Evolutionary conservation across 805 yeast genomes (phyloP).

Genomic region (Lipomyces sp.): DNA sequence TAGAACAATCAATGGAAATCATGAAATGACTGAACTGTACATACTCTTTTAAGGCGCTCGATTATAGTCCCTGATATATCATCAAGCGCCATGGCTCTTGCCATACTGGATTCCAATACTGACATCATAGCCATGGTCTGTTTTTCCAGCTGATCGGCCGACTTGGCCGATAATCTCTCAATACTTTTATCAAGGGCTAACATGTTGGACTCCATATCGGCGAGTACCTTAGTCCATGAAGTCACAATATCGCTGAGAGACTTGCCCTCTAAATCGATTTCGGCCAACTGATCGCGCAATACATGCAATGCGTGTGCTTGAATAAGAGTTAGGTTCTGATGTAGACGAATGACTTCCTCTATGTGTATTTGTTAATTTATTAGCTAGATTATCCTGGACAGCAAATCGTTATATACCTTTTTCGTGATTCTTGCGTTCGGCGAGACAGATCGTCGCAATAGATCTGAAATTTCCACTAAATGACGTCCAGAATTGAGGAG

Average conservation of each 20-base stretch:
- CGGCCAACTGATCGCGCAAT: conserved; percentile 14
- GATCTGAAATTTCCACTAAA: conserved; percentile 39
- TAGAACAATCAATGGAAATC: background rate
- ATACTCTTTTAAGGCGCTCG: conserved; percentile 2
- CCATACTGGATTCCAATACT: conserved; percentile 4
- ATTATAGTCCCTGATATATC: background rate
- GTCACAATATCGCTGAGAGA: background rate
- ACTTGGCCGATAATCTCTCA: background rate
- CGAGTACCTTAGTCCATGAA: conserved; percentile 7
- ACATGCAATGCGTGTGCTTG: conserved; percentile 22
- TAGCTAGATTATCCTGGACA: background rate
- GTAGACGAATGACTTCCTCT: conserved; percentile 24
- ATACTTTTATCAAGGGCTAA: background rate
- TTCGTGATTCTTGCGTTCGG: conserved; percentile 28
- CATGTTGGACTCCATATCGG: conserved; percentile 4
- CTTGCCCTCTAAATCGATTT: conserved; percentile 2
- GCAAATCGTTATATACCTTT: conserved; percentile 11
- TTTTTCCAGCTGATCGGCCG: background rate
- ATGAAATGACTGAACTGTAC: background rate
- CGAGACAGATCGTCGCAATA: conserved; percentile 30
- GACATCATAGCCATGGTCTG: background rate
- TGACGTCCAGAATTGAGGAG: conserved; percentile 40
- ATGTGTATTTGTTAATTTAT: background rate
- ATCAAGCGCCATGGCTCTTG: conserved; percentile 4
- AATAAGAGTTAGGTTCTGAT: conserved; percentile 24